phyloP scores from a whole-genome alignment of 805 yeast genomes.

The Grigorovia yakushimaensis region DNA sequence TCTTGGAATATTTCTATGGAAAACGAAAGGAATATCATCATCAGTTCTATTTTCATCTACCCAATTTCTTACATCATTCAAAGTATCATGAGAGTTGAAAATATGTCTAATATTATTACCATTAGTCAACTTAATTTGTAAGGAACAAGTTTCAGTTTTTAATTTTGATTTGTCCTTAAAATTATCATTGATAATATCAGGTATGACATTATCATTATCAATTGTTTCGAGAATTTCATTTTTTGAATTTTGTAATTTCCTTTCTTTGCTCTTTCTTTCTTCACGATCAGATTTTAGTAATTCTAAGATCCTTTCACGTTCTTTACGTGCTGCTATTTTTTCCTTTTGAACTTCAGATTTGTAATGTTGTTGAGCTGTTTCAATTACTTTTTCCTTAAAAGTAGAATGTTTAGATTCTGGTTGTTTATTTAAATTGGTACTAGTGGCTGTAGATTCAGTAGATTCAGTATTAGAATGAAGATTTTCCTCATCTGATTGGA shows the following conservation, averaged over 20 bases:
- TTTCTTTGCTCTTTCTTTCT: conserved; percentile 10
- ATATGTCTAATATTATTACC: conserved; percentile 48
- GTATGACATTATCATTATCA: conserved; percentile 11
- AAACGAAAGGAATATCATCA: conserved; percentile 35
- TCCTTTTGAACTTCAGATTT: conserved; percentile 22
- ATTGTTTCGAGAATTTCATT: not conserved
- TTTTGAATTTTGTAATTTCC: not conserved
- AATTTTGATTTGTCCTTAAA: conserved; percentile 16
- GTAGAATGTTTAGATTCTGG: conserved; percentile 11
- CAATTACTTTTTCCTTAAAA: conserved; percentile 17
- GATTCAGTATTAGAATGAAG: conserved; percentile 1
- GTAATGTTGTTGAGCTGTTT: conserved; percentile 21
- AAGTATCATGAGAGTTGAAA: conserved; percentile 37
- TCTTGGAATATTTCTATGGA: conserved; percentile 49
- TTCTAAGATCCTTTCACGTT: conserved; percentile 44
- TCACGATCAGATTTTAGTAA: conserved; percentile 29
- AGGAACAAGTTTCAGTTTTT: conserved; percentile 29
- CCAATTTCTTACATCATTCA: conserved; percentile 54
- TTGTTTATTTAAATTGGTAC: no score
- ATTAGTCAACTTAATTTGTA: conserved; percentile 58
- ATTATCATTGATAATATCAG: conserved; percentile 15
- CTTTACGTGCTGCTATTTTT: conserved; percentile 34
- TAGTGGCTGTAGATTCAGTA: not conserved
- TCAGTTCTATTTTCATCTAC: conserved; percentile 44
- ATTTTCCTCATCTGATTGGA: conserved; percentile 17